phyloP scores from a whole-genome alignment of 2,329 filamentous ascomycete genomes.

The Hypoxylon sp. region DNA sequence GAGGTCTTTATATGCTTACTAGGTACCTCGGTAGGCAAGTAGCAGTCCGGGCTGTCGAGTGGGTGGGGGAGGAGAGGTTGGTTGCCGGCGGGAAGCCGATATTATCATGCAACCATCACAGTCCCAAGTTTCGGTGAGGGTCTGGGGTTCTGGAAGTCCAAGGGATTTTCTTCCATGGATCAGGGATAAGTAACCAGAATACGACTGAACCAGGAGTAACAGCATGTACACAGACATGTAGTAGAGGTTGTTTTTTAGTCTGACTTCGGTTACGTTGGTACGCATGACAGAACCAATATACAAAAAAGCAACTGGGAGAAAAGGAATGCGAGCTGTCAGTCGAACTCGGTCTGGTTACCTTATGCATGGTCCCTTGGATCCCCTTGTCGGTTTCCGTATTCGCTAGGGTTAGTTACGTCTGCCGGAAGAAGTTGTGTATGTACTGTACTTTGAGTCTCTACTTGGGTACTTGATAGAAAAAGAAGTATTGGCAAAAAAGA shows the following conservation, averaged over 20 bases:
- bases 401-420: constrained; percentile 8
- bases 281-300: constrained; percentile 25
- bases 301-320: constrained; percentile 28
- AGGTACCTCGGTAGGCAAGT: no score
- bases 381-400: constrained; percentile 20
- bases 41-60: constrained; percentile 12
- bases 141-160: constrained; percentile 21
- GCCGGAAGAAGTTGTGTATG: neutral
- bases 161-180: constrained; percentile 25
- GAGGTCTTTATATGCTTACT: constrained; percentile 2
- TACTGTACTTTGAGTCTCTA: constrained; percentile 9
- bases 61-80: no score
- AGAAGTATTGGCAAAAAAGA: no score
- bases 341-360: constrained; percentile 29
- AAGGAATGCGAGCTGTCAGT: constrained; percentile 22
- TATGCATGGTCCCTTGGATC: constrained; percentile 29
- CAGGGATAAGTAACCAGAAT: constrained; percentile 19
- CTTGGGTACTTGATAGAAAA: no score
- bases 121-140: constrained; percentile 31
- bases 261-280: constrained; percentile 11
- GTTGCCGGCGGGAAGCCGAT: constrained; percentile 9
- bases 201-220: constrained; percentile 8
- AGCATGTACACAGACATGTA: neutral
- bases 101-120: constrained; percentile 25
- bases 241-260: constrained; percentile 13